Evolutionary conservation across 768 basidiomycete genomes (phyloP), one percentile per base, ranked within the genome.

Genomic region (Pisolithus sp.): DNA sequence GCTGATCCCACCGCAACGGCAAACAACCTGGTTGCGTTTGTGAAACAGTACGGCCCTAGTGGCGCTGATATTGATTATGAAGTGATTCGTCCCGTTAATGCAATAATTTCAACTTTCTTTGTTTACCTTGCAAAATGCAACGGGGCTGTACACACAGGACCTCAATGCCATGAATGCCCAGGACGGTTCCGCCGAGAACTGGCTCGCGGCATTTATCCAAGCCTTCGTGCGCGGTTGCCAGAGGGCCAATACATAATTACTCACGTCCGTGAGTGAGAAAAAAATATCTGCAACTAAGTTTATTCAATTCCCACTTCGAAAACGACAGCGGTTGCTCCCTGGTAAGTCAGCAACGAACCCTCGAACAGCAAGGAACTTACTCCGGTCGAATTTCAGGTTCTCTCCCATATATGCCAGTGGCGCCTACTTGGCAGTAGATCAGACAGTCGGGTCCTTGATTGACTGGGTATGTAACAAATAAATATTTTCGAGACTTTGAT

Each of bases 11-110:
- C 79, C 7, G 68, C 69, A 7, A 78, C 79, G 15, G 86, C 86
- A 1, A 78, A 81, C 54, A 78, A 76, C 2, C 73, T 88, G 63
- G 84, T 85, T 0, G 75, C 75, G 12, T 89, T 75, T 71, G 85
- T 87, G 8, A 79, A 76, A 52, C 57, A 79, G 58, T 83, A 75
- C 52, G 65, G 71, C 45, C 67, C 87, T 17, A 85, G 87, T 57
- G 86, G 86, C 45, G 78, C 86, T 23, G 86, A 87, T 61, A 81
- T 89, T 36, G 85, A 88, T 63, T 88, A 86, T 59, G 85, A 83
- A 70, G 75, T 74, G 34, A 17, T 38, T 39, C 47, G 41, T 23
- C 7, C 8, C 13, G n/a, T 41, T 41, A 15, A 41, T 41, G 40
- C 23, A 18, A 41, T 5, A 15, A 2, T 13, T 34, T 34, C 13